These are phyloP conservation scores for Trebouxiophyceae sp. DNA, from an alignment of 163 green algal genomes.

Conservation along the genomic window DNA sequence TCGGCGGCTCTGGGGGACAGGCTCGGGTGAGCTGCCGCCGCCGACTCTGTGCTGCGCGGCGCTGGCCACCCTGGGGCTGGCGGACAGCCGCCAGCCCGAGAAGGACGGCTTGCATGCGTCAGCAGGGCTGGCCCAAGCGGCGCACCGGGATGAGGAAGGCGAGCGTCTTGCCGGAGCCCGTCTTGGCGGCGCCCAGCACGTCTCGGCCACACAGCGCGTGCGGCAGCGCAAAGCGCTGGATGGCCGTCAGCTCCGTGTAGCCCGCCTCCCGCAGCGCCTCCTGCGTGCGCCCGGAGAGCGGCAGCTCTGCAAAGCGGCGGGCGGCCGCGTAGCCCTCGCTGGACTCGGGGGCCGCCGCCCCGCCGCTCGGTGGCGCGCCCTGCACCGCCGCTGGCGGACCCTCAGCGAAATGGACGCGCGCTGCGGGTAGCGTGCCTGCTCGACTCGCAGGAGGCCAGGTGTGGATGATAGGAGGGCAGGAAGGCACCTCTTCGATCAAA, in stretches of 20 bases:
- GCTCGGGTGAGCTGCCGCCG: no score
- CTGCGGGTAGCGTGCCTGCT: no score
- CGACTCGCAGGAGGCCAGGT: no score
- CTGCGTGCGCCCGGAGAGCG: conserved; percentile 57
- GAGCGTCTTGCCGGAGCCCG: conserved; percentile 95
- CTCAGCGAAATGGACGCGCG: no score
- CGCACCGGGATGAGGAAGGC: conserved; percentile 88
- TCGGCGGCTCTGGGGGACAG: no score
- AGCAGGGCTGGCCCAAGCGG: neutral
- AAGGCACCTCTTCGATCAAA: no score
- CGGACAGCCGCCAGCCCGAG: no score
- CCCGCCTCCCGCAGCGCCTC: conserved; percentile 56
- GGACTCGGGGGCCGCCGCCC: no score
- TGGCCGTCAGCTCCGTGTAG: conserved; percentile 82
- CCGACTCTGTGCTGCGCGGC: no score
- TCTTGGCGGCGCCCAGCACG: conserved; percentile 95
- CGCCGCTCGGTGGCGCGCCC: neutral
- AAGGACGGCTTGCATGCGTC: neutral
- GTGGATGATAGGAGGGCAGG: no score
- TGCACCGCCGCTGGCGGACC: no score
- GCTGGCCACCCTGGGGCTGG: no score
- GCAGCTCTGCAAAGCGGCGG: conserved; percentile 66
- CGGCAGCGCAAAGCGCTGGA: conserved; percentile 88
- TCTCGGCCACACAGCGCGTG: conserved; percentile 89
- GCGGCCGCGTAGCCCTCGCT: neutral